Evolutionary conservation across 371 early-diverging fungal species (phyloP), one percentile per base, ranked within the genome.

Genomic region (Rhizomucor pusillus): DNA sequence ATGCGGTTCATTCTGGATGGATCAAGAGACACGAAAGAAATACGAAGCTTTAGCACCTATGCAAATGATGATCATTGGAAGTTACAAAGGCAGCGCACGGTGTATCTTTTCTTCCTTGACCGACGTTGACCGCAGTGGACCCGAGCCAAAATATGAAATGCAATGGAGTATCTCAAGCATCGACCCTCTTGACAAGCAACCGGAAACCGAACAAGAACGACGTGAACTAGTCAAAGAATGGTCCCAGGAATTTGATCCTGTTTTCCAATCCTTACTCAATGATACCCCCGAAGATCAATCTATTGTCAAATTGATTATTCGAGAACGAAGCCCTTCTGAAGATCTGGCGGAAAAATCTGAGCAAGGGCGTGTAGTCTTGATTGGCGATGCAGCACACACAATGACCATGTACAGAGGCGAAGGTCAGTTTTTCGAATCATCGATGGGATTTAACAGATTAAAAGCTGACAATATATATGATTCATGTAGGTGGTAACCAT

Each of bases 401-500:
- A 56, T 59, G 60, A 59, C 65, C 4, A 29, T 43, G 43, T 59
- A 43, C 25, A 34, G 53, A 11, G 65, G 60, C 11, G 65, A 64
- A 50, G 56, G 63, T 43, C 48, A 29, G 29, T 29, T 5, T 29
- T 29, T 29, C 7, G 29, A 29, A 29, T 7, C 7, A 29, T 29
- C 5, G 29, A 29, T 29, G 29, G 7, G 7, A 3, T 29, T 29
- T 7, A 29, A 29, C 29, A 29, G 29, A 29, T 29, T 7, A 29
- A 29, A n/a, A n/a, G n/a, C 7, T 29, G 7, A 29, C 29, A 29
- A 7, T 5, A 5, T 29, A 5, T 29, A 7, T 29, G 7, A n/a
- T 24, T 18, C 12, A 14, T 39, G 9, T 63, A 69, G 65, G 71
- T 47, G 67, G 57, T n/a, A 71, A 71, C 37, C 73, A 73, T 50